These are phyloP conservation scores for Penicillium roqueforti DNA, from an alignment of 495 filamentous ascomycete species.

Conservation along the genomic window DNA sequence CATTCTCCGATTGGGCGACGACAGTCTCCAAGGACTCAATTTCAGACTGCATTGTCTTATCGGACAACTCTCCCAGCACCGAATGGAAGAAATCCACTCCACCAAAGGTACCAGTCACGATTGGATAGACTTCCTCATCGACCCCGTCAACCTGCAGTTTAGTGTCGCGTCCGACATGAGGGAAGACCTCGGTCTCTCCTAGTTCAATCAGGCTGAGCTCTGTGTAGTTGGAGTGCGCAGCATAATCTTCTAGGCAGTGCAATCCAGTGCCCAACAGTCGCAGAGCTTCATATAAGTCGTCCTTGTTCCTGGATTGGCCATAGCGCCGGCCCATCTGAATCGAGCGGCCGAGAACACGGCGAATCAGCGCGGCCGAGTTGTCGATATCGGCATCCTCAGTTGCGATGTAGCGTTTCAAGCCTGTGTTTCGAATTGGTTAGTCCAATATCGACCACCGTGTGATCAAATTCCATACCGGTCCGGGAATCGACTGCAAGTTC, in stretches of 20 bases:
- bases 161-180: conserved; percentile 74
- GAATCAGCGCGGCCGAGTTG: conserved; percentile 70
- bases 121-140: conserved; percentile 61
- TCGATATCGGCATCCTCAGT: conserved; percentile 70
- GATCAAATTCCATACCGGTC: conserved; percentile 39
- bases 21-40: conserved; percentile 76
- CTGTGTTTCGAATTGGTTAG: conserved; percentile 31
- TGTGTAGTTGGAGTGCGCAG: conserved; percentile 86
- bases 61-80: conserved; percentile 81
- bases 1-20: conserved; percentile 54
- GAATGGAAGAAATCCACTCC: conserved; percentile 85
- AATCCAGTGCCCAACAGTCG: conserved; percentile 79
- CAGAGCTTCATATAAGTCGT: conserved; percentile 78
- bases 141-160: conserved; percentile 62
- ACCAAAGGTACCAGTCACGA: conserved; percentile 87
- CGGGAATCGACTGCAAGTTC: conserved; percentile 73
- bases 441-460: not conserved
- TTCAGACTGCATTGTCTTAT: conserved; percentile 85
- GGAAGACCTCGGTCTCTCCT: conserved; percentile 74
- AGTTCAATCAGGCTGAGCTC: conserved; percentile 83
- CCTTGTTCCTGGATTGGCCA: conserved; percentile 54
- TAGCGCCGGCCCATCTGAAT: conserved; percentile 73
- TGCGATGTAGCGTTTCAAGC: conserved; percentile 89
- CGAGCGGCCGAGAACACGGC: conserved; percentile 63
- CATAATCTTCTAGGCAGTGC: conserved; percentile 91